phyloP scores from a whole-genome alignment of 1,139 yeast genomes.

The Lizanozyma gosingica region DNA sequence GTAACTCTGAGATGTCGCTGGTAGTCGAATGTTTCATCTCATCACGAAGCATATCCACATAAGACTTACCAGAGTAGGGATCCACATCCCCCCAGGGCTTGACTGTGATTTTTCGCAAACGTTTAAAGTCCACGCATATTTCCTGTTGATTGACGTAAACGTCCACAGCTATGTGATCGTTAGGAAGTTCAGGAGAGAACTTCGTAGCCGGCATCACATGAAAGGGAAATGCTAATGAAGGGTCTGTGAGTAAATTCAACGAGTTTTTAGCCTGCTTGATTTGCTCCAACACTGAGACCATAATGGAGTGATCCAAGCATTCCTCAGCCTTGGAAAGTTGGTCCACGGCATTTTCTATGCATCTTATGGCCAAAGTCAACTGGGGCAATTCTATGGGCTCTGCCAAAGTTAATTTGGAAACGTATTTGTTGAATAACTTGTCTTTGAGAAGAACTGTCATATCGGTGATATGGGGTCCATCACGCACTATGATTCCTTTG shows the following conservation, averaged over 20 bases:
- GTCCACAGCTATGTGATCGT: constrained; percentile 24
- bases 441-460: constrained; percentile 21
- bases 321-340: constrained; percentile 15
- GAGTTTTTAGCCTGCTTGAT: constrained; percentile 26
- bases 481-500: constrained; percentile 35
- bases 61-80: constrained; percentile 22
- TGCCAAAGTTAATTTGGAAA: constrained; percentile 17
- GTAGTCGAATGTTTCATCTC: constrained; percentile 26
- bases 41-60: constrained; percentile 33
- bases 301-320: constrained; percentile 18
- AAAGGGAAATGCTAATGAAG: constrained; percentile 31
- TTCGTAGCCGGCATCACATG: constrained; percentile 17
- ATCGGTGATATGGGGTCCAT: constrained; percentile 30
- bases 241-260: constrained; percentile 36
- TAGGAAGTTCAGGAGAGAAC: constrained; percentile 28
- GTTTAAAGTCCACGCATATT: constrained; percentile 34
- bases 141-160: constrained; percentile 38
- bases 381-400: constrained; percentile 27
- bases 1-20: constrained; percentile 5
- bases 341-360: constrained; percentile 24
- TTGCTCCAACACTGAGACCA: constrained; percentile 13
- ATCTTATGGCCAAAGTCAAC: constrained; percentile 21
- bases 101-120: constrained; percentile 27
- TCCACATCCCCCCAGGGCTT: constrained; percentile 37
- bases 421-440: constrained; percentile 22